A percentile compares a stretch with the other conserved stretches of the same genome.
These are phyloP conservation scores for Colletotrichum neosansevieriae DNA, from an alignment of 2,329 filamentous ascomycete genomes.

Conservation along the genomic window DNA sequence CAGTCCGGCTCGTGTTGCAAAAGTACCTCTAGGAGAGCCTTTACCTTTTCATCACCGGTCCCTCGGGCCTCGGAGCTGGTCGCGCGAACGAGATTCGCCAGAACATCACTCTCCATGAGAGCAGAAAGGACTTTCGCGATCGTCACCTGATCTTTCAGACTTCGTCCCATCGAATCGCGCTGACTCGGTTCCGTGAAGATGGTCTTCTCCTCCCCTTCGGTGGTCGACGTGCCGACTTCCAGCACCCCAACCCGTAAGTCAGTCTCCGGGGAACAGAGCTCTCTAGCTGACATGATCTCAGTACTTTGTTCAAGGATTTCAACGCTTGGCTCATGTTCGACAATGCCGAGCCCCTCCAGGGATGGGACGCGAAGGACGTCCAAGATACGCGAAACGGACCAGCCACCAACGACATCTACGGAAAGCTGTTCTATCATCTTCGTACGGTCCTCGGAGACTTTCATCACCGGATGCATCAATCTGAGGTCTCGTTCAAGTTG, in stretches of 20 bases:
- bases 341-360: conserved; percentile 35
- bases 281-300: neutral
- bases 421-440: conserved; percentile 52
- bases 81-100: conserved; percentile 16
- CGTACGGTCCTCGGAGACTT: conserved; percentile 47
- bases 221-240: conserved; percentile 24
- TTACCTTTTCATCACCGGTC: conserved; percentile 30
- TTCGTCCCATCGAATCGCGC: conserved; percentile 13
- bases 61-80: conserved; percentile 24
- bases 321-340: conserved; percentile 33
- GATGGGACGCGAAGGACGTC: conserved; percentile 51
- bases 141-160: conserved; percentile 1
- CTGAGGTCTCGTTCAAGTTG: conserved; percentile 45
- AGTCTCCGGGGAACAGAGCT: no score
- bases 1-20: conserved; percentile 34
- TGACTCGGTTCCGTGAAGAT: conserved; percentile 33
- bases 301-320: conserved; percentile 20
- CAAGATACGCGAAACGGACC: conserved; percentile 30
- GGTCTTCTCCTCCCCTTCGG: conserved; percentile 41
- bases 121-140: conserved; percentile 32
- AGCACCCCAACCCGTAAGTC: conserved; percentile 39
- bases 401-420: conserved; percentile 53
- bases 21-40: conserved; percentile 35
- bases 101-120: conserved; percentile 10
- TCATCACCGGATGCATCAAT: conserved; percentile 39